Conservation (phyloP, 2,329 filamentous ascomycete genomes). For the Paraphaeosphaeria sporulosa region DNA sequence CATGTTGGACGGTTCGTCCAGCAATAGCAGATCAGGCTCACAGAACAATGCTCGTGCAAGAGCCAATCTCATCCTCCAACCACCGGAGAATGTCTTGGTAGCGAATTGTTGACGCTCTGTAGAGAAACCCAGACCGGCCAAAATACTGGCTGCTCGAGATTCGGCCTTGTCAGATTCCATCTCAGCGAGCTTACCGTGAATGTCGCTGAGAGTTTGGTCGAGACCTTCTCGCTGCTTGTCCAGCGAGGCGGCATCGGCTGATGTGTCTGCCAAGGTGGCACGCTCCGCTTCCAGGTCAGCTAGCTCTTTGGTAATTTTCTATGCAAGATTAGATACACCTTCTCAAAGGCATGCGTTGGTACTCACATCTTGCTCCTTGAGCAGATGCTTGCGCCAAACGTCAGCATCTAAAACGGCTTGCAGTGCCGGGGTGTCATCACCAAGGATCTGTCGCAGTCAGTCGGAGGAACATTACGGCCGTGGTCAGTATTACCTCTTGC, state of each 20-base stretch:
- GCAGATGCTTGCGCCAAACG: slow-evolving; percentile 95
- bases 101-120: slow-evolving; percentile 88
- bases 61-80: slow-evolving; percentile 98
- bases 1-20: slow-evolving; percentile 99
- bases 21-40: slow-evolving; percentile 91
- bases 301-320: slow-evolving; percentile 80
- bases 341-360: background rate
- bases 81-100: slow-evolving; percentile 98
- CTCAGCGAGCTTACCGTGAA: slow-evolving; percentile 90
- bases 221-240: slow-evolving; percentile 89
- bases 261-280: slow-evolving; percentile 85
- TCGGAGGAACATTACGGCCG: background rate
- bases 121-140: slow-evolving; percentile 97
- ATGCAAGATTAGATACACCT: slow-evolving; percentile 18
- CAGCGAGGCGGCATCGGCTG: slow-evolving; percentile 82
- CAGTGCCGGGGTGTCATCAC: slow-evolving; percentile 92
- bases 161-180: slow-evolving; percentile 99
- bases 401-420: slow-evolving; percentile 97
- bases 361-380: slow-evolving; percentile 83
- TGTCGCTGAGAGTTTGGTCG: slow-evolving; percentile 88
- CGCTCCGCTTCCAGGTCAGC: slow-evolving; percentile 79
- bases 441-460: slow-evolving; percentile 71
- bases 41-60: slow-evolving; percentile 96
- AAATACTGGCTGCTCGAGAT: slow-evolving; percentile 90
- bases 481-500: slow-evolving; percentile 74